Base-by-base conservation (phyloP, 2,329 filamentous ascomycete genomes). In the Colletotrichum brevisporum region DNA sequence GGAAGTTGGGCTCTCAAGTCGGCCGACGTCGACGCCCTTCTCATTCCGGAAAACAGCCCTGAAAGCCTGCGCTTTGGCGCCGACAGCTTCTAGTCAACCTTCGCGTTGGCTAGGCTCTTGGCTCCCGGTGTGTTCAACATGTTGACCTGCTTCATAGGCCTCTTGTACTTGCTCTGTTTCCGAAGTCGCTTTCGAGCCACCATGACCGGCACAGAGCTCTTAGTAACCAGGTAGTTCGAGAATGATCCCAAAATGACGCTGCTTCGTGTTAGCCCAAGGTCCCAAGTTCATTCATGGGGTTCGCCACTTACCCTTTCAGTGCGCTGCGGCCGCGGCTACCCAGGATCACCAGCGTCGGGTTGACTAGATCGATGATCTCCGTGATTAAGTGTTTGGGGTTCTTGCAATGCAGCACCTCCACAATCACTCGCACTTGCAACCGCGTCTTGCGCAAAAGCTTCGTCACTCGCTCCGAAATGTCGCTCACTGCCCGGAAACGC, bases 361-460 rank as follows among this genome's bases (percentile, higher is more conserved):
- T 93, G 60, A 98, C 88, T 72, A 94, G 89, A 79, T 99, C 96
- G 80, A 99, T 98, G 82, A 98, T 94, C 83, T 98, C 96, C 0
- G 94, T 97, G 72, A 99, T 94, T 83, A 98, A 88, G 79, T 98
- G 95, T 79, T 96, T 95, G 4, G 96, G 94, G 76, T 93, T 98
- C 86, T 98, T 98, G 90, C 96, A 98, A 81, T 98, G 96, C 73
- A 99, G 92, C 31, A 98, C 95, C 81, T 99, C 96, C 41, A 99
- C 92, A 58, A 97, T 94, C 55, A 98, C 93, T 67, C 94, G 90
- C 56, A 98, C 95, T 79, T 99, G 95, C 67, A 99, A 84, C 72
- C 93, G 90, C 1, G 96, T 99, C 85, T 97, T 97, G 69, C 95
- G 89, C 69, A 99, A 82, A 53, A 98, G 83, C 73, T 91, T 92